Conservation (phyloP, 768 basidiomycete genomes). For the Auriculariales sp. region DNA sequence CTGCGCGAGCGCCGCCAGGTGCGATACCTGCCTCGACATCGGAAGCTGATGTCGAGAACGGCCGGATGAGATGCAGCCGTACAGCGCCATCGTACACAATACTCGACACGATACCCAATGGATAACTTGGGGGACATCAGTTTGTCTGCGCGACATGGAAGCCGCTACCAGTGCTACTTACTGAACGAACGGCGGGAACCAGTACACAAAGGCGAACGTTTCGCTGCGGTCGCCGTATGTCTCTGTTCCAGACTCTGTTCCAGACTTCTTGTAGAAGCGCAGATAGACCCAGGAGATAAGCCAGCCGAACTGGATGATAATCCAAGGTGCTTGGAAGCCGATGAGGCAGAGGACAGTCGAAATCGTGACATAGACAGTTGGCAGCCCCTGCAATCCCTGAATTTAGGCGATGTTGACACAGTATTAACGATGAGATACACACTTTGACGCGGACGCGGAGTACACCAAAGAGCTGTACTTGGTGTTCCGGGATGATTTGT, state of each 20-base stretch:
- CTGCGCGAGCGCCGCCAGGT: slow-evolving; percentile 83
- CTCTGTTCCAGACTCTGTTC: slow-evolving; percentile 43
- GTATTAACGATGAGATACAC: slow-evolving; percentile 6
- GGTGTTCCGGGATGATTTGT: slow-evolving; percentile 95
- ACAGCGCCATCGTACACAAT: slow-evolving; percentile 42
- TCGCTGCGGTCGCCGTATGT: slow-evolving; percentile 87
- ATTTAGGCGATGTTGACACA: slow-evolving; percentile 1
- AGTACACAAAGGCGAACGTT: slow-evolving; percentile 85
- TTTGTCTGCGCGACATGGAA: slow-evolving; percentile 1
- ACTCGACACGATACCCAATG: slow-evolving; percentile 53
- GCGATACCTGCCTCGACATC: slow-evolving; percentile 68
- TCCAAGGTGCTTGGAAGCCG: slow-evolving; percentile 81
- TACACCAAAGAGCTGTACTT: slow-evolving; percentile 82
- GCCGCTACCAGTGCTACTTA: slow-evolving; percentile 29
- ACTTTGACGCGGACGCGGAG: slow-evolving; percentile 86
- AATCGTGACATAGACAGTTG: slow-evolving; percentile 87
- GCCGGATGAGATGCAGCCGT: slow-evolving; percentile 61
- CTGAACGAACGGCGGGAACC: slow-evolving; percentile 97
- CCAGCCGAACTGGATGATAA: slow-evolving; percentile 98
- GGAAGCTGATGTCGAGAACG: slow-evolving; percentile 25
- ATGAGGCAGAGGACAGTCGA: slow-evolving; percentile 74
- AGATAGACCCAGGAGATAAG: slow-evolving; percentile 91
- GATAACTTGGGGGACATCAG: slow-evolving; percentile 35
- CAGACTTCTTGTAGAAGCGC: slow-evolving; percentile 88
- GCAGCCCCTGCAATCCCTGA: slow-evolving; percentile 48